phyloP scores from a whole-genome alignment of 1,284 basidiomycete species.

The Moesziomyces parantarcticus region DNA sequence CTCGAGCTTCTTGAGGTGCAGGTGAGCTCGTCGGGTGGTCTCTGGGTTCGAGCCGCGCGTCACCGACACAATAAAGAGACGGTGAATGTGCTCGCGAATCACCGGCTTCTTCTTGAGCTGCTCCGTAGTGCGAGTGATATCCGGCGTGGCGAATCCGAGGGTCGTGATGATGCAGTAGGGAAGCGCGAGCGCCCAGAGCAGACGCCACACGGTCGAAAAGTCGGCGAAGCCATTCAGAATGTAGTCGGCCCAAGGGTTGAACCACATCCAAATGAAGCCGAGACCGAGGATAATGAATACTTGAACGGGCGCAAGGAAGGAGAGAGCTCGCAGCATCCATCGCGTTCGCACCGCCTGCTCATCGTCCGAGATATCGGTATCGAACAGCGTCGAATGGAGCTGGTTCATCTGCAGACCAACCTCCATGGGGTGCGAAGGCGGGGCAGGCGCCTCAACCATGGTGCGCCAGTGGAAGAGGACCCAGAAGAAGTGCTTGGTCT shows the following conservation, averaged over 20 bases:
- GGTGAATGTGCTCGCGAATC: constrained; percentile 68
- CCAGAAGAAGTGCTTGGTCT: constrained; percentile 45
- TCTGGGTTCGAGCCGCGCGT: constrained; percentile 69
- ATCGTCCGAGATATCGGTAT: constrained; percentile 67
- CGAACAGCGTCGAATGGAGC: constrained; percentile 69
- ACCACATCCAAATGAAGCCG: constrained; percentile 67
- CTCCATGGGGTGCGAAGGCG: constrained; percentile 68
- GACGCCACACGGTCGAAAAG: constrained; percentile 68
- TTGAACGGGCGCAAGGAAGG: constrained; percentile 67
- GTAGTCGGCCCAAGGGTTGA: constrained; percentile 67
- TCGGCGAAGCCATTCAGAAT: constrained; percentile 66
- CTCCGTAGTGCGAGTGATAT: constrained; percentile 67
- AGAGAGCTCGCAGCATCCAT: constrained; percentile 64
- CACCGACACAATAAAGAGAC: constrained; percentile 69
- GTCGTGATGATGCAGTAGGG: constrained; percentile 69
- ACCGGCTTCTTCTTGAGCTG: constrained; percentile 68
- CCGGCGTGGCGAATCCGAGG: constrained; percentile 64
- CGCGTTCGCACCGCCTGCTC: constrained; percentile 68
- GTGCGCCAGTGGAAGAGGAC: constrained; percentile 67
- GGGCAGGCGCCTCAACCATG: constrained; percentile 60
- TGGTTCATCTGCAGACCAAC: constrained; percentile 68
- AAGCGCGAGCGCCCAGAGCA: constrained; percentile 68
- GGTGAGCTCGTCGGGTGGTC: constrained; percentile 68
- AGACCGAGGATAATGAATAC: constrained; percentile 67
- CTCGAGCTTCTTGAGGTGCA: constrained; percentile 69